Percentiles rank a stretch among this genome's conserved stretches.
These are phyloP conservation scores for Polytrichum commune DNA, from an alignment of 225 moss, liverwort and hornwort genomes.

Conservation along the genomic window DNA sequence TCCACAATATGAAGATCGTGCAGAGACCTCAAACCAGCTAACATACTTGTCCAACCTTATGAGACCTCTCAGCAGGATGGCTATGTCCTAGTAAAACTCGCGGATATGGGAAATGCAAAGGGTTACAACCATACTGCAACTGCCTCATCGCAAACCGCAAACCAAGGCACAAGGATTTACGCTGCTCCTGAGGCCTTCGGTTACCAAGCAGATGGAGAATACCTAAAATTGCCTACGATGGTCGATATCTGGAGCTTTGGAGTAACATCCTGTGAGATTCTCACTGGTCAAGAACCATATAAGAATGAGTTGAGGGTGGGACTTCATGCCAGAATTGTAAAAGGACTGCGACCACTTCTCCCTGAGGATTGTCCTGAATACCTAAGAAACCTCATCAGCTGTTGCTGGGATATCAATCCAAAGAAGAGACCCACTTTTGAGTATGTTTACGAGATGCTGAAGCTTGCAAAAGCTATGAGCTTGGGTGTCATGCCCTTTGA, in stretches of 20 bases:
- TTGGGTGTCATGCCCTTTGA: too few species aligned
- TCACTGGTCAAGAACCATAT: conserved; percentile 1
- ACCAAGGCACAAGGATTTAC: not conserved
- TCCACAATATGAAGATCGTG: not conserved
- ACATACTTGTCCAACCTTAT: conserved; percentile 1
- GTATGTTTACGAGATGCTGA: not conserved
- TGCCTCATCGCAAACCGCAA: not conserved
- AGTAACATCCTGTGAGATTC: conserved; percentile 1
- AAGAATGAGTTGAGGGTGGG: not conserved
- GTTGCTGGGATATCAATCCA: conserved; percentile 1
- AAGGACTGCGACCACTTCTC: conserved; percentile 3
- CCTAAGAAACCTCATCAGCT: not conserved
- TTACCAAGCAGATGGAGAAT: not conserved
- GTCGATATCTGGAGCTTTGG: conserved; percentile 1
- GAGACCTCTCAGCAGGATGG: not conserved
- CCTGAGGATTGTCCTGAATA: not conserved
- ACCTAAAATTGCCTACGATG: not conserved
- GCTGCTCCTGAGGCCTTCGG: conserved; percentile 4
- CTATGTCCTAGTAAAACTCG: conserved; percentile 2
- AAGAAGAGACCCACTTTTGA: not conserved
- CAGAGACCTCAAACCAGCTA: conserved; percentile 11
- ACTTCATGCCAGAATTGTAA: not conserved
- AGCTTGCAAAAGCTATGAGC: not conserved
- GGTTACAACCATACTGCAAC: not conserved
- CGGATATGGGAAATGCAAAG: conserved; percentile 7